Base-by-base conservation (phyloP, 495 filamentous ascomycete species). In the Aspergillus nidulans region DNA sequence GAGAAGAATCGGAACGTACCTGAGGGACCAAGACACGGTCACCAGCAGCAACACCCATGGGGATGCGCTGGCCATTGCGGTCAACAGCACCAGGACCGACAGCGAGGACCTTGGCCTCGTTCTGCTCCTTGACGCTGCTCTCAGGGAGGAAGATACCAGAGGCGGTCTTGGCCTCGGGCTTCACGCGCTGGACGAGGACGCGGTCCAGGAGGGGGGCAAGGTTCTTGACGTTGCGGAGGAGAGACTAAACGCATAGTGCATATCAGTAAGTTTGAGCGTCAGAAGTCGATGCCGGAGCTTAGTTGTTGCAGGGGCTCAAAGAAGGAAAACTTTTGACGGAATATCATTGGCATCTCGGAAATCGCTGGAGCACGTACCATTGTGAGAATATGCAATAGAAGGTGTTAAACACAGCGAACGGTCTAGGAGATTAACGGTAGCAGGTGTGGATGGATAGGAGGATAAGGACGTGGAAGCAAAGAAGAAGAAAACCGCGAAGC, bases 131-230 rank as follows among this genome's bases (percentile, higher is more conserved):
- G 62, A 97, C 91, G 68, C 85, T 88, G 69, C 85, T 90, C 80
- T 99, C 95, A 56, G 94, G 94, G 59, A 99, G 89, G 82, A 92
- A 96, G 80, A 99, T 92, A 63, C 94, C 94, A 62, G 84, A 83
- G 60, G 94, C 90, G 26, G 94, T 99, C 81, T 97, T 96, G 63
- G 91, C 66, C 74, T 97, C 95, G 66, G 92, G 87, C 77, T 97
- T 97, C 79, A 97, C 79, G 73, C 94, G 89, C 85, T 99, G 94
- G 62, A 99, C 90, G 55, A 99, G 85, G 62, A 99, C 90, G 69
- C 94, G 94, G 86, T 99, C 94, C 73, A 99, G 85, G 64, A 99
- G 92, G 53, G 94, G 94, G 39, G 86, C 88, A 66, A 99, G 91
- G 70, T 85, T 87, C 78, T 91, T 95, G 85, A 99, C 90, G 67